Evolutionary conservation across 2,329 filamentous ascomycete species (phyloP).

Genomic region (Daldinia sp.): DNA sequence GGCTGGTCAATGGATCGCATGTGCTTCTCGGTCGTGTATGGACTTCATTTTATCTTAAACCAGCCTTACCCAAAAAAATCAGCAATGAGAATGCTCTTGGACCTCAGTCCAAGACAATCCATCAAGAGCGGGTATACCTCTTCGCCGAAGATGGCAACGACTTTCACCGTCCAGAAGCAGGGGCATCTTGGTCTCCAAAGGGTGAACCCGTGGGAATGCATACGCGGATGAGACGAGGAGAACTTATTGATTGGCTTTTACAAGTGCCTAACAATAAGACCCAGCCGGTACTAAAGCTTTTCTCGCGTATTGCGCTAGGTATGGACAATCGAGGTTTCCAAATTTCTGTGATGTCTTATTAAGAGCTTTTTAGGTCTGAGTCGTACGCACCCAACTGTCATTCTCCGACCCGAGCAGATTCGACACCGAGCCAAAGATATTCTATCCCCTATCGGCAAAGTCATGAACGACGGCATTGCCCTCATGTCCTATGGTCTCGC

Average conservation of each 20-base stretch:
- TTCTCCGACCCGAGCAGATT: slow-evolving; percentile 63
- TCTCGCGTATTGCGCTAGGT: slow-evolving; percentile 69
- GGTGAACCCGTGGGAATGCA: slow-evolving; percentile 43
- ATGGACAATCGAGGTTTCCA: slow-evolving; percentile 32
- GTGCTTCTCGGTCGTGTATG: slow-evolving; percentile 61
- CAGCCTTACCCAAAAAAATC: slow-evolving; percentile 55
- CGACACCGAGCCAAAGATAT: slow-evolving; percentile 54
- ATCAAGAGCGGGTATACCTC: slow-evolving; percentile 62
- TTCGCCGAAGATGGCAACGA: slow-evolving; percentile 66
- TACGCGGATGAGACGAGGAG: slow-evolving; percentile 52
- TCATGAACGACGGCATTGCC: slow-evolving; percentile 77
- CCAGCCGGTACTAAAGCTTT: slow-evolving; percentile 67
- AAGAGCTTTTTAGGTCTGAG: slow-evolving; percentile 61
- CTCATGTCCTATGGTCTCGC: slow-evolving; percentile 73
- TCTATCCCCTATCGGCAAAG: slow-evolving; percentile 55
- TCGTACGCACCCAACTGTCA: slow-evolving; percentile 60
- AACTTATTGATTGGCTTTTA: slow-evolving; percentile 67
- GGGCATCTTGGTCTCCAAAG: slow-evolving; percentile 47
- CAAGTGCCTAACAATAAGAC: slow-evolving; percentile 58
- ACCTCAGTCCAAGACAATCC: slow-evolving; percentile 49
- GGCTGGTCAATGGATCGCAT: slow-evolving; percentile 57
- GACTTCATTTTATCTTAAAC: slow-evolving; percentile 61
- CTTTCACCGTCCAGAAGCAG: slow-evolving; percentile 52
- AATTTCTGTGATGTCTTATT: slow-evolving; percentile 16
- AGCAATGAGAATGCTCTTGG: slow-evolving; percentile 52